Base-by-base conservation (phyloP, 805 yeast genomes). In the Clavispora asparagi region DNA sequence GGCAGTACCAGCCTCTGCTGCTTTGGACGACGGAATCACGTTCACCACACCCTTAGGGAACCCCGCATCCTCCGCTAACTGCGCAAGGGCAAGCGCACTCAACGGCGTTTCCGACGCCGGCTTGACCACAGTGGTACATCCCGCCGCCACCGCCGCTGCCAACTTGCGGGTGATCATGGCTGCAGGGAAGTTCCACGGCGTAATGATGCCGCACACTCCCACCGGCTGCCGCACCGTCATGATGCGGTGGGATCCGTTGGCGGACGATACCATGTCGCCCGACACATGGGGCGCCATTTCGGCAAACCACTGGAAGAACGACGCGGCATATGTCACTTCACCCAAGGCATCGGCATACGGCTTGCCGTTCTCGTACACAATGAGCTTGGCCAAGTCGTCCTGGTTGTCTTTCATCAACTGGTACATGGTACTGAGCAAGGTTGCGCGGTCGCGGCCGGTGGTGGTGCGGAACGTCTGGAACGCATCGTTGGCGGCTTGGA, bases 301-400 rank as follows among this genome's bases (percentile, higher is more conserved):
- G 29, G 95, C 74, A 60, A 82, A 91, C 97, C 97, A 91, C 60
- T 88, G 90, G 62, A 87, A 85, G 64, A 85, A 90, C 7, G 87
- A 78, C 1, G 88, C 84, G 9, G 85, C 83, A 54, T 82, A 81
- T 42, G 58, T 62, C 27, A 85, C 74, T 61, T 86, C 94, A 6
- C 90, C 91, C 42, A 67, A 60, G n/a, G 92, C 83, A 60, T 86
- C 94, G 1, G 79, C 74, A 12, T 74, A 64, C 1, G 91, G 78
- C 63, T 86, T 86, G 31, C 95, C 95, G 60, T 86, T 87, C 59
- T 86, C 95, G 50, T 79, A 63, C 13, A 86, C 79, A 44, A 82
- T 70, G 41, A 86, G 60, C 46, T 63, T 73, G 30, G 89, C 91
- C 50, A 86, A 73, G 58, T 85, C 94, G 6, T 78, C 80, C 26